Percentiles rank a stretch among this genome's conserved stretches.
Evolutionary conservation across 2,329 filamentous ascomycete genomes (phyloP).

Genomic region (Colletotrichum paranaense): DNA sequence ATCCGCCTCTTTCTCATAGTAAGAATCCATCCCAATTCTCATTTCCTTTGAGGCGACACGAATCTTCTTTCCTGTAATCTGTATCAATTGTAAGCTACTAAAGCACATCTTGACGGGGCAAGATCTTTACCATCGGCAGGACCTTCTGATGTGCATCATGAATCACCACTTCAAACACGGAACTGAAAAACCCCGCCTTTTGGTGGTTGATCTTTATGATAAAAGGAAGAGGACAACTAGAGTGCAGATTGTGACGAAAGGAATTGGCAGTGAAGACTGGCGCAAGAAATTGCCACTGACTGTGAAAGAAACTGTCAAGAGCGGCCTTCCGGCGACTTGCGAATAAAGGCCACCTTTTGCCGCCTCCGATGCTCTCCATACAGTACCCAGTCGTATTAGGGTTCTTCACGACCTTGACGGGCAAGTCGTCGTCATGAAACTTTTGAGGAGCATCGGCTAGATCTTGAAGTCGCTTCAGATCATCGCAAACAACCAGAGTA

Average conservation of each 20-base stretch:
- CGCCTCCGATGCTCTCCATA: not conserved
- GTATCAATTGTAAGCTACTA: not conserved
- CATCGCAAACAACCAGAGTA: not conserved
- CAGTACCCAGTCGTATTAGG: not conserved
- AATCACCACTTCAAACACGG: not conserved
- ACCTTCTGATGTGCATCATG: conserved; percentile 1
- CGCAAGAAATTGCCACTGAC: not conserved
- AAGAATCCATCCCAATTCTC: not conserved
- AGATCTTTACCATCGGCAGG: not conserved
- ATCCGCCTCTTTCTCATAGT: not conserved
- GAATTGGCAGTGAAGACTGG: not conserved
- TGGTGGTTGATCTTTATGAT: not conserved
- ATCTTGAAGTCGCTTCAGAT: not conserved
- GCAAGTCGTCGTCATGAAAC: not conserved
- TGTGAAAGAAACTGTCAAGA: not conserved
- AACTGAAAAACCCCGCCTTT: not conserved
- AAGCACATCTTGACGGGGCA: not conserved
- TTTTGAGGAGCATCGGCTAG: not conserved
- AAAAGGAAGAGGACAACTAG: not conserved
- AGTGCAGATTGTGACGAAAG: not conserved
- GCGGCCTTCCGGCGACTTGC: not conserved
- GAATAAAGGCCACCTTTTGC: not conserved
- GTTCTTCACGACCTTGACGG: not conserved
- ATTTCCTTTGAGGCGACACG: conserved; percentile 2
- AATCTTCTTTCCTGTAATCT: not conserved